phyloP scores from a whole-genome alignment of 305 asterid genomes.

The Fraxinus ornus region DNA sequence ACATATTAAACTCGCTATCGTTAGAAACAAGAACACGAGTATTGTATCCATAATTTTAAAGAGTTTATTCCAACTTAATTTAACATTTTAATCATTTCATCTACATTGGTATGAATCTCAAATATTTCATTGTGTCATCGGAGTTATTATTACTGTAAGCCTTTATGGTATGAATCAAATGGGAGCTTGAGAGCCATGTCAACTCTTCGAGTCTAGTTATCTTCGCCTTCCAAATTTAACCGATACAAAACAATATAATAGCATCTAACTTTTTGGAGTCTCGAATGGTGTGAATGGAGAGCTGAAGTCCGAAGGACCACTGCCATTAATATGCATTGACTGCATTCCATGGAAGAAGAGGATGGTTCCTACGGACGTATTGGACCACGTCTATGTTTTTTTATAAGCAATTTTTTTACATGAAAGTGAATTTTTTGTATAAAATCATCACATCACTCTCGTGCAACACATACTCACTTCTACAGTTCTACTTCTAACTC shows the following conservation, averaged over 20 bases:
- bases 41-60: no score
- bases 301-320: constrained; percentile 22
- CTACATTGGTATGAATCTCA: neutral
- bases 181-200: neutral
- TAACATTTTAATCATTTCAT: neutral
- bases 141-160: neutral
- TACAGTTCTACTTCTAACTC: no score
- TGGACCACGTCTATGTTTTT: neutral
- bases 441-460: no score
- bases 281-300: neutral
- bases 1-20: no score
- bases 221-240: neutral
- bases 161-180: neutral
- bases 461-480: no score
- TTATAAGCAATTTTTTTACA: no score
- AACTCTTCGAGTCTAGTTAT: neutral
- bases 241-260: neutral
- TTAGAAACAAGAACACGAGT: no score
- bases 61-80: no score
- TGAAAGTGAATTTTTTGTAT: no score
- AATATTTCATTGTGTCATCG: no score
- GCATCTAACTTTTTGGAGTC: neutral
- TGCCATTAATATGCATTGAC: constrained; percentile 13
- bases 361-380: neutral
- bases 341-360: neutral